Base-by-base conservation (phyloP, 23 red algal genomes). In the Gracilariopsis chorda region DNA sequence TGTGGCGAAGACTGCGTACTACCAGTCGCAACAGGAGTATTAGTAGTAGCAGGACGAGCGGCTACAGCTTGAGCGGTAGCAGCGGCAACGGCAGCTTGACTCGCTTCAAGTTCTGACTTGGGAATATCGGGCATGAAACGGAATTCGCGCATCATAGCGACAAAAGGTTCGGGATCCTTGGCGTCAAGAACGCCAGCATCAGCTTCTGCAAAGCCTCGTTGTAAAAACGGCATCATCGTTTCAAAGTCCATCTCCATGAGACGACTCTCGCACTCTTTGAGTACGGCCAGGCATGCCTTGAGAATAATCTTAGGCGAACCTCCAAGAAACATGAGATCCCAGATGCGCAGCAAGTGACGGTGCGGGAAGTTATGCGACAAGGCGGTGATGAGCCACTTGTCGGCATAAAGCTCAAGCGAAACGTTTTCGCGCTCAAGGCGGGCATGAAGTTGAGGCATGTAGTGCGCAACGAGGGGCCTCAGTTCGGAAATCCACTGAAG, bases 321-420 rank as follows among this genome's bases (percentile, higher is more conserved):
- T 28, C 87, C 92, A 44, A 91, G 64, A 52, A 98, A 80, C 95
- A 98, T 94, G 32, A 83, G 65, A 78, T 98, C 95, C 95, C 95
- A 98, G 40, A 98, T 64, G 43, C 92, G 86, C 70, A 92, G 74
- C 51, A 92, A 80, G 59, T 94, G 71, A 28, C 85, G 78, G 75
- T 90, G 90, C 7, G 95, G 95, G 83, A 98, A 98, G 79, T 98
- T 94, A 81, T 98, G 94, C 34, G 90, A 76, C 43, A 94, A 71
- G 6, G 92, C 95, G 7, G 95, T 98, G 36, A 98, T 86, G 19
- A 90, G 86, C 95, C 95, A 98, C 46, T 92, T 93, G 53, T 94
- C 92, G 3, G 87, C 92, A 84, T 86, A 98, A 45, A 93, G 78
- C 80, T 89, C 87, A 35, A 92, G 86, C 47, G 67, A 48, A 36